These are phyloP conservation scores for Hypoxylon crocopeplum DNA, from an alignment of 495 filamentous ascomycete genomes.

Conservation along the genomic window DNA sequence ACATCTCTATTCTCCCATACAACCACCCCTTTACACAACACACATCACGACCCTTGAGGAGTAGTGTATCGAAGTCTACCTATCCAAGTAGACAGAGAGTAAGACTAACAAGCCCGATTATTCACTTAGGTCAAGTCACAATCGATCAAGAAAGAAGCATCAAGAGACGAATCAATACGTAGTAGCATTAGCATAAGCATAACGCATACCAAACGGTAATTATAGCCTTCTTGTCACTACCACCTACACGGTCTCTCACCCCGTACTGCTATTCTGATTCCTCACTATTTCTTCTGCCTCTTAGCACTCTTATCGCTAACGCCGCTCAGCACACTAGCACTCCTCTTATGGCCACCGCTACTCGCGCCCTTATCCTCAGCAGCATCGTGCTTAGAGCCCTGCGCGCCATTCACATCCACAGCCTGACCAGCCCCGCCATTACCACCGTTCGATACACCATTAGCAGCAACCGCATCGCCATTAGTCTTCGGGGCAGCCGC, in stretches of 20 bases:
- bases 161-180: no score
- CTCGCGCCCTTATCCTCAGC: conserved; percentile 39
- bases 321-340: conserved; percentile 75
- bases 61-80: no score
- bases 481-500: conserved; percentile 27
- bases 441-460: conserved; percentile 24
- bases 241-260: not conserved
- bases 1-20: no score
- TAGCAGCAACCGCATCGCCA: conserved; percentile 28
- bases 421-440: not conserved
- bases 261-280: not conserved
- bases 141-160: no score
- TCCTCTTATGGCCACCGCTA: conserved; percentile 66
- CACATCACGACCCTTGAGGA: no score
- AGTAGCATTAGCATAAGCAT: no score
- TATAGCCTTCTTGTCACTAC: no score
- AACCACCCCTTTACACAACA: no score
- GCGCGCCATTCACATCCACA: not conserved
- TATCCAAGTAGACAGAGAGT: no score
- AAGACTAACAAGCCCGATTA: no score
- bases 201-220: no score
- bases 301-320: conserved; percentile 74
- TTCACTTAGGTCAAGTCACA: no score
- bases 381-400: conserved; percentile 9
- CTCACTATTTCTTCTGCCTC: conserved; percentile 68